Conservation (phyloP, 495 filamentous ascomycete genomes). For the Talaromyces thailandensis region DNA sequence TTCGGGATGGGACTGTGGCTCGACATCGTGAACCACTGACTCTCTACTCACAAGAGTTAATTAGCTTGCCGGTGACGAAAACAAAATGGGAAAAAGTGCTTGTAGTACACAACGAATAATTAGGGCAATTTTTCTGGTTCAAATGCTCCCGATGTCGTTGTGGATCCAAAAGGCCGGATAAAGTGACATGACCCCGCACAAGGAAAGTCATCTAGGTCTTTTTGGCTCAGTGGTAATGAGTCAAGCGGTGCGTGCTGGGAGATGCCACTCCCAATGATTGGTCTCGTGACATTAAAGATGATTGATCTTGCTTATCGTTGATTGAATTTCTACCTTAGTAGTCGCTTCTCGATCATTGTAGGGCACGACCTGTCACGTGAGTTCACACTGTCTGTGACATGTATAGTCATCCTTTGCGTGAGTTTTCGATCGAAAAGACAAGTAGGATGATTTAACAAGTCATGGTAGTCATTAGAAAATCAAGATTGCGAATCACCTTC, state of each 20-base stretch:
- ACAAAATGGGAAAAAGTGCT: no score
- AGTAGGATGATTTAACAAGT: not conserved
- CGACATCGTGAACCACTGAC: not conserved
- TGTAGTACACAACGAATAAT: no score
- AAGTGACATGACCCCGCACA: not conserved
- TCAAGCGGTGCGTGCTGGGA: no score
- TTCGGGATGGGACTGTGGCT: not conserved
- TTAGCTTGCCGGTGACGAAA: no score
- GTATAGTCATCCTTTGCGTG: not conserved
- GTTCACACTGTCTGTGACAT: not conserved
- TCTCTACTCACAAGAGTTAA: not conserved
- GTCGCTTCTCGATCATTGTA: not conserved
- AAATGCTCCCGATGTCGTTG: no score
- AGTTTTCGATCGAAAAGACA: not conserved
- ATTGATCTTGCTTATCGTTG: not conserved
- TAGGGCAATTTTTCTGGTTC: no score
- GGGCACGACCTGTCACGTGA: not conserved
- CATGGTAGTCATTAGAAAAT: not conserved
- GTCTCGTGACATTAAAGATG: no score
- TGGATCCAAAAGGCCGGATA: not conserved
- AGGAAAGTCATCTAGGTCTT: not conserved
- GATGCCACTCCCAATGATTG: no score
- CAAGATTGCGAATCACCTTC: not conserved
- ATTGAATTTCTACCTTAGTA: not conserved
- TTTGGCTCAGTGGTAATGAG: no score